phyloP scores from a whole-genome alignment of 2,329 filamentous ascomycete species.

The Phyllosticta citrichinensis region DNA sequence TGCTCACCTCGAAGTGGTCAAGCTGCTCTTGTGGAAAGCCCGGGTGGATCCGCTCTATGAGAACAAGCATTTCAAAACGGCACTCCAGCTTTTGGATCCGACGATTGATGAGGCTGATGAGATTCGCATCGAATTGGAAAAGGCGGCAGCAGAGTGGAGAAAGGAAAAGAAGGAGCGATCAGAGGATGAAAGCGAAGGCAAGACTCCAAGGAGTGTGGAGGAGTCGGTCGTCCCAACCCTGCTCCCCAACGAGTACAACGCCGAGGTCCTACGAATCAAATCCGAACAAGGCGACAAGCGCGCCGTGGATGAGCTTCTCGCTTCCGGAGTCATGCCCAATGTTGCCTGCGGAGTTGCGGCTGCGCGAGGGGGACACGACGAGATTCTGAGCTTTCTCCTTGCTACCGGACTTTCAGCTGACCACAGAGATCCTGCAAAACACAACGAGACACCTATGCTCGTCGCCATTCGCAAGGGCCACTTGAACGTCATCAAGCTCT shows the following conservation, averaged over 20 bases:
- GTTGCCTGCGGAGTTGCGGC: conserved; percentile 83
- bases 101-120: conserved; percentile 70
- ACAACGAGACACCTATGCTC: conserved; percentile 84
- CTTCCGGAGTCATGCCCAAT: conserved; percentile 50
- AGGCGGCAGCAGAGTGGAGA: conserved; percentile 39
- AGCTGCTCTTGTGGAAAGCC: conserved; percentile 70
- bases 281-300: conserved; percentile 39
- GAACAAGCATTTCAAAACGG: conserved; percentile 87
- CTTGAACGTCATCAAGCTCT: conserved; percentile 69
- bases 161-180: conserved; percentile 38
- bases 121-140: conserved; percentile 64
- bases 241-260: conserved; percentile 40
- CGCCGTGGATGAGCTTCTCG: conserved; percentile 39
- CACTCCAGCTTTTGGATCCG: conserved; percentile 69
- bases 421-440: conserved; percentile 57
- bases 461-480: conserved; percentile 87
- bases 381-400: conserved; percentile 66
- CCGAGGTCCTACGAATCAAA: conserved; percentile 39
- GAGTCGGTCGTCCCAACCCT: conserved; percentile 20
- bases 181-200: conserved; percentile 29
- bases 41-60: conserved; percentile 77
- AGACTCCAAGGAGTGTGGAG: conserved; percentile 11
- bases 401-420: conserved; percentile 37
- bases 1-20: conserved; percentile 80
- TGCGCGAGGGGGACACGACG: conserved; percentile 81